Evolutionary conservation across 2,329 filamentous ascomycete genomes (phyloP).

Genomic region (Aspergillus ustus): DNA sequence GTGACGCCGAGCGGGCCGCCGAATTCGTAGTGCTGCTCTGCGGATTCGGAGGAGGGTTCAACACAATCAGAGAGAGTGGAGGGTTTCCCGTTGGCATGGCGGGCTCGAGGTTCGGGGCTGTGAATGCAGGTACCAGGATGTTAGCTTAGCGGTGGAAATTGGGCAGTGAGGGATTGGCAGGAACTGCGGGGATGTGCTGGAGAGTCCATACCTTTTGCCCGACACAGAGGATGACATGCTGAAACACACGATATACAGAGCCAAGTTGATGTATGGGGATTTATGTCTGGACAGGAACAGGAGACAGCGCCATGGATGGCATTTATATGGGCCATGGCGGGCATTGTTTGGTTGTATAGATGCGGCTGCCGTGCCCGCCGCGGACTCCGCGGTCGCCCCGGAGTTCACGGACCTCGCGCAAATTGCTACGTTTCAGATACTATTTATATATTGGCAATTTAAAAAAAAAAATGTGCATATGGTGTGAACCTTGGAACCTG

Average conservation of each 20-base stretch:
- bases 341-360: not conserved
- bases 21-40: constrained; percentile 65
- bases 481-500: too few species aligned
- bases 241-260: not conserved
- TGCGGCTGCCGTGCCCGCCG: constrained; percentile 20
- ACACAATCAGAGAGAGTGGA: not conserved
- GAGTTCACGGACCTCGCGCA: constrained; percentile 3
- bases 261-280: not conserved
- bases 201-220: not conserved
- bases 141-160: too few species aligned
- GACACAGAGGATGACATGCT: not conserved
- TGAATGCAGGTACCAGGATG: not conserved
- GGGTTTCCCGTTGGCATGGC: not conserved
- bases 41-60: not conserved
- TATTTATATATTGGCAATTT: too few species aligned
- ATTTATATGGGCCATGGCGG: constrained; percentile 8
- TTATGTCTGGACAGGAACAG: not conserved
- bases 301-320: not conserved
- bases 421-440: not conserved
- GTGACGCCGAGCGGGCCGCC: constrained; percentile 78
- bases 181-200: too few species aligned
- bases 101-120: not conserved
- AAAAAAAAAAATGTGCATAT: too few species aligned
- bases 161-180: too few species aligned
- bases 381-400: constrained; percentile 23